Percentiles rank a stretch among this genome's conserved stretches.
Evolutionary conservation across 768 basidiomycete species (phyloP).

Genomic region (Daedaleopsis nitida): DNA sequence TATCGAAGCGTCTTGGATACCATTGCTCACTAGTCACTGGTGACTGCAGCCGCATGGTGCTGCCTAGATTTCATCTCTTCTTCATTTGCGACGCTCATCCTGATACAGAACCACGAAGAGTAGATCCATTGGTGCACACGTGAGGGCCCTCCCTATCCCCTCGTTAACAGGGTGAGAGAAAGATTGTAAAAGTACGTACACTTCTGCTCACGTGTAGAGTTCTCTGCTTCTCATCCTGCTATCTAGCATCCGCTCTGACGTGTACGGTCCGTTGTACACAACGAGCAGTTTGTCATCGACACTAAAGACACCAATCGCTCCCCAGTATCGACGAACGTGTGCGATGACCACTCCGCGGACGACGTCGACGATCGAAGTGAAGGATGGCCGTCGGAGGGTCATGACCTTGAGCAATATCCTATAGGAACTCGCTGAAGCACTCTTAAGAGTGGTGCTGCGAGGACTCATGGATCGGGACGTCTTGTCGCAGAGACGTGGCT

Average conservation of each 20-base stretch:
- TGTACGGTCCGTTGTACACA: not conserved
- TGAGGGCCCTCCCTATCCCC: not conserved
- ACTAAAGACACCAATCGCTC: not conserved
- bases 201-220: not conserved
- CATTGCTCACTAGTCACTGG: too few relatives aligned
- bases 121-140: not conserved
- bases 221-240: not conserved
- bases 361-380: too few relatives aligned
- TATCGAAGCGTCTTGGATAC: too few relatives aligned
- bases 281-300: not conserved
- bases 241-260: not conserved
- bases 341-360: not conserved
- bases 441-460: too few relatives aligned
- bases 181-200: not conserved
- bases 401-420: too few relatives aligned
- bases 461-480: too few relatives aligned
- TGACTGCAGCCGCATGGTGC: too few relatives aligned
- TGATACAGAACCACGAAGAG: too few relatives aligned
- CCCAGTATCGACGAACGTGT: not conserved
- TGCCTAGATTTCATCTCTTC: too few relatives aligned
- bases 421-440: too few relatives aligned
- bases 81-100: too few relatives aligned
- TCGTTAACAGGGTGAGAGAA: not conserved
- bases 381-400: too few relatives aligned
- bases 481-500: not conserved